Evolutionary conservation across 805 yeast genomes (phyloP), one percentile per base, ranked within the genome.

Genomic region (Suhomyces xylopsoci): DNA sequence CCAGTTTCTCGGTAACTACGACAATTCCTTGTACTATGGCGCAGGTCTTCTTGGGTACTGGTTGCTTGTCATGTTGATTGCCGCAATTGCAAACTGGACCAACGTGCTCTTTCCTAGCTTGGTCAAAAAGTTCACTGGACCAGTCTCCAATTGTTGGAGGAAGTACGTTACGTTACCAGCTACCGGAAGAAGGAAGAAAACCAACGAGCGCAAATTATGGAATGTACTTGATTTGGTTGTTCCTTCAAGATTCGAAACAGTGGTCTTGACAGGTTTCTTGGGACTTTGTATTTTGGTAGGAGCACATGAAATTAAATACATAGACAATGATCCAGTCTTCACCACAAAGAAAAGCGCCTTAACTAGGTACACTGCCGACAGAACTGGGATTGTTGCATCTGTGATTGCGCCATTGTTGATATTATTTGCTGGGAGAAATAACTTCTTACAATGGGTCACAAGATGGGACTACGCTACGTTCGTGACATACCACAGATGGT

Each of bases 351-450:
- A 17, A 3, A 20, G n/a, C 7, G 61, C 63, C 5, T 45, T 57
- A 19, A 38, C 48, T 42, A 53, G 65, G 34, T 77, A 73, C 50
- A 55, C 66, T 47, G 82, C 79, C 36, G 82, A 82, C 58, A 71
- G 89, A 59, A 59, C 83, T 1, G 87, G 83, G 2, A 74, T 83
- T 25, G 61, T 82, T 45, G 67, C 62, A 7, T 64, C 75, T 3
- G 72, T 77, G 51, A n/a, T 61, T 43, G 55, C 60, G 17, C 66
- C 66, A 3, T 52, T 50, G 20, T 48, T 63, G 48, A 49, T 64
- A 12, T 52, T 63, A 40, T 62, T 63, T 49, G 66, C 61, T 14
- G 67, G 67, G 6, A 52, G 69, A 20, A 64, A 65, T 57, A 64
- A 65, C 45, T 53, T 57, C 15, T 38, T 55, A 40, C 58, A 55